A percentile compares a stretch with the other conserved stretches of the same genome.
Evolutionary conservation across 2,329 filamentous ascomycete genomes (phyloP).

Genomic region (Neofusicoccum sp.): DNA sequence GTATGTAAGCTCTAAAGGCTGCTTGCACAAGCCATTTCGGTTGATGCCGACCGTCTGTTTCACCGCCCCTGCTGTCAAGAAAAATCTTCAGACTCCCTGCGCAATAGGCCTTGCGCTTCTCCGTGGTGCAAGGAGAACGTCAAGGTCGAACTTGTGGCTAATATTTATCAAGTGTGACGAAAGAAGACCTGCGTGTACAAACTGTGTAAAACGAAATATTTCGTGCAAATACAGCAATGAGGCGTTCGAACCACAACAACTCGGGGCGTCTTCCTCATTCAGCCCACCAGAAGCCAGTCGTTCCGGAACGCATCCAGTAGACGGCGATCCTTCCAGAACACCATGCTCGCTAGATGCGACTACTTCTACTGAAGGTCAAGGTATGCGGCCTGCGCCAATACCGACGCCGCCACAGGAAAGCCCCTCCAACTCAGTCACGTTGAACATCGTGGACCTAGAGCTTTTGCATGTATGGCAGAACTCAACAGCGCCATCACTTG

Average conservation of each 20-base stretch:
- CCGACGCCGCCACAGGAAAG: not conserved
- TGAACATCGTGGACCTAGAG: conserved; percentile 6
- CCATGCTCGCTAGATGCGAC: conserved; percentile 17
- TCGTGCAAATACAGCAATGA: conserved; percentile 25
- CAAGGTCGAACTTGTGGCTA: not conserved
- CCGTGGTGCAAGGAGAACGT: not conserved
- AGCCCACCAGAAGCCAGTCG: too few relatives aligned
- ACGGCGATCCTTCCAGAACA: not conserved
- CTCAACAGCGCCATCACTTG: not conserved
- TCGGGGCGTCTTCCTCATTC: conserved; percentile 24
- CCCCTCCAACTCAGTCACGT: not conserved
- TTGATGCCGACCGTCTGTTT: too few relatives aligned
- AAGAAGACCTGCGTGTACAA: conserved; percentile 32
- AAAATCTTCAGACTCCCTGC: not conserved
- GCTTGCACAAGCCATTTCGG: not conserved
- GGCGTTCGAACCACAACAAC: not conserved
- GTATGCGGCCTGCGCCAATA: not conserved
- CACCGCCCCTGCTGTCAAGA: too few relatives aligned
- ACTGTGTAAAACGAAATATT: conserved; percentile 34
- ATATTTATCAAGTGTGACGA: conserved; percentile 31
- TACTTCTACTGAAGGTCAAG: not conserved
- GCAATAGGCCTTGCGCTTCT: not conserved
- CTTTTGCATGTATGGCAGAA: not conserved
- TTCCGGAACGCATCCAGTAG: not conserved
- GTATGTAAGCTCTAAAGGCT: not conserved